phyloP scores from a whole-genome alignment of 139 green algal genomes.

The Volvox africanus region DNA sequence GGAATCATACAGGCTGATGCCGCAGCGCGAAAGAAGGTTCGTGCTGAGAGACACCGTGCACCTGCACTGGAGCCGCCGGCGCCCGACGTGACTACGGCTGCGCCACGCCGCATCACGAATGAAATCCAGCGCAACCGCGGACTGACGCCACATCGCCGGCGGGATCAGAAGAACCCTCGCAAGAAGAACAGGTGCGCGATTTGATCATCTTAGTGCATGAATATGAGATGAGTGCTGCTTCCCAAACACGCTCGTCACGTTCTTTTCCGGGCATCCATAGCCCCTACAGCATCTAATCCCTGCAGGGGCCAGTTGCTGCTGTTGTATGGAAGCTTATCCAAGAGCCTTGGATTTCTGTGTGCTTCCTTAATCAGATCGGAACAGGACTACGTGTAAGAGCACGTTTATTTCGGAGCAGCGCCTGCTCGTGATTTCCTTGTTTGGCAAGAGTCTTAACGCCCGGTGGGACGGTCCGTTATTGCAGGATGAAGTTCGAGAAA shows the following conservation, averaged over 20 bases:
- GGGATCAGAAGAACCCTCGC: constrained; percentile 96
- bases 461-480: not conserved
- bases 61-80: constrained; percentile 67
- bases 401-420: no score
- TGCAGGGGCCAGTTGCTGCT: no score
- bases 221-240: no score
- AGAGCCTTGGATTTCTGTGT: no score
- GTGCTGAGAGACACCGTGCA: constrained; percentile 55
- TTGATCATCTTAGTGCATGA: no score
- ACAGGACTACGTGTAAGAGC: no score
- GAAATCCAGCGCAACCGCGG: constrained; percentile 97
- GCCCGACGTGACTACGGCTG: constrained; percentile 63
- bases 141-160: constrained; percentile 94
- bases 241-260: no score
- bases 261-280: no score
- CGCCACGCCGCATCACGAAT: constrained; percentile 73
- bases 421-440: no score
- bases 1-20: constrained; percentile 40
- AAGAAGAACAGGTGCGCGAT: constrained; percentile 68
- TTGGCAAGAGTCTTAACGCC: not conserved
- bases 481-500: constrained; percentile 85
- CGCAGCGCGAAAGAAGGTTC: constrained; percentile 60
- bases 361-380: no score
- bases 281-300: no score
- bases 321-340: no score